phyloP scores from a whole-genome alignment of 352 stramenopile species.

The Globisporangium solare region DNA sequence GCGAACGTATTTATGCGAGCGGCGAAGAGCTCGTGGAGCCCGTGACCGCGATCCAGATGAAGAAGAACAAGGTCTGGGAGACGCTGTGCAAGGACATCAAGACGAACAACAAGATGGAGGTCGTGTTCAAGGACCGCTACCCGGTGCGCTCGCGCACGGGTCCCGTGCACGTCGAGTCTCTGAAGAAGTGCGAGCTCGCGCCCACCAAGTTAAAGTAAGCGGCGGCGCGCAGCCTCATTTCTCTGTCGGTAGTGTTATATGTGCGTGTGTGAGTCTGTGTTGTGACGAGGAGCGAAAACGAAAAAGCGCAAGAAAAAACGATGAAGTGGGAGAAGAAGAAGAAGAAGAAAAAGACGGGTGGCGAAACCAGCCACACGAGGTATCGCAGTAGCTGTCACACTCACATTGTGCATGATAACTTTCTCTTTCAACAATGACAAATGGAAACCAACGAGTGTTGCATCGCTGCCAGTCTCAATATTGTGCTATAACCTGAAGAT shows the following conservation, averaged over 20 bases:
- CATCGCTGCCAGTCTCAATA: no score
- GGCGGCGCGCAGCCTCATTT: neutral
- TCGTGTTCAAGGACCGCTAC: constrained; percentile 66
- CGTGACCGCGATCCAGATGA: constrained; percentile 77
- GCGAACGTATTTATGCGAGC: constrained; percentile 67
- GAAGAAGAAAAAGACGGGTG: neutral
- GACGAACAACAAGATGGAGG: constrained; percentile 72
- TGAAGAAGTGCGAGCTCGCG: constrained; percentile 43
- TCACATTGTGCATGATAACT: no score
- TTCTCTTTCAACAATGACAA: no score
- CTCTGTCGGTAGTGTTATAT: neutral
- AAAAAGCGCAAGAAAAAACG: neutral
- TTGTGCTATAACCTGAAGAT: no score
- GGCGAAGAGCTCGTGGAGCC: constrained; percentile 66
- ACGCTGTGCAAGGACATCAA: constrained; percentile 67
- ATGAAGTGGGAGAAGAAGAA: neutral
- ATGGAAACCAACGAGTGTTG: no score
- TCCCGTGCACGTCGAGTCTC: constrained; percentile 52
- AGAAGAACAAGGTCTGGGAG: constrained; percentile 86
- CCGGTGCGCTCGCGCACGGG: constrained; percentile 48
- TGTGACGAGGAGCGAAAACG: neutral
- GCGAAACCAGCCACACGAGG: neutral
- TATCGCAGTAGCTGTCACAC: no score
- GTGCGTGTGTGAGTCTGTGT: constrained; percentile 4
- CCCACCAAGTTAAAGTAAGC: constrained; percentile 18